Evolutionary conservation across 768 basidiomycete species (phyloP), one percentile per base, ranked within the genome.

Genomic region (Clitopilus hobsonii): DNA sequence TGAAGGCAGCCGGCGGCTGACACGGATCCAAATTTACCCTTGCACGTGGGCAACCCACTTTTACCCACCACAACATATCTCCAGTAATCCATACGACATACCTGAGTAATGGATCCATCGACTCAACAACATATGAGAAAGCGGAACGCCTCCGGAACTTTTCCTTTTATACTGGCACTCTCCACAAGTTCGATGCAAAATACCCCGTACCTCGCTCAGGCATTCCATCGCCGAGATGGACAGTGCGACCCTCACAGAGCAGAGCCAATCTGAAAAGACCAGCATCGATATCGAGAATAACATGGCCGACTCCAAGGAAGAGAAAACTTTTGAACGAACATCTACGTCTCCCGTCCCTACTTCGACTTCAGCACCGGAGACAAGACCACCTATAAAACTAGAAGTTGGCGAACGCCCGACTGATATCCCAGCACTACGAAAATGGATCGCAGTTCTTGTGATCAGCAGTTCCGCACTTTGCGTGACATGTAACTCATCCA

Each of bases 401-500:
- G 75, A 78, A 1, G 61, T 63, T 3, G 56, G 67, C 13, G 79
- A 81, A 38, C 55, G 77, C 54, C 79, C 80, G 0, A 73, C 78
- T 52, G 60, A 69, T 27, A 64, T 77, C 29, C 63, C 79, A 16
- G 52, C 57, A 0, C 25, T 71, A 23, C 73, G 70, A 58, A 81
- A 80, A 59, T 83, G 82, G 82, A 52, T 76, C 23, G 67, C 71
- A 5, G 77, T 83, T 6, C 54, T 73, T 2, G 68, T 75, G 6
- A 80, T 83, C 53, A 73, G 77, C 29, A 67, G 70, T 2, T 76
- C 76, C 10, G 71, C 79, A 5, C 68, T 79, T 10, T 81, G 80
- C 53, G 79, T 77, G 5, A 78, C 83, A 1, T 80, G 76, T 61
- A 77, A 78, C 11, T 85, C 83, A 0, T 83, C 82, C 0, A 71